Percentiles rank a stretch among this genome's conserved stretches.
Conservation (phyloP, 2,329 filamentous ascomycete genomes). For the Diaporthe ilicicola region DNA sequence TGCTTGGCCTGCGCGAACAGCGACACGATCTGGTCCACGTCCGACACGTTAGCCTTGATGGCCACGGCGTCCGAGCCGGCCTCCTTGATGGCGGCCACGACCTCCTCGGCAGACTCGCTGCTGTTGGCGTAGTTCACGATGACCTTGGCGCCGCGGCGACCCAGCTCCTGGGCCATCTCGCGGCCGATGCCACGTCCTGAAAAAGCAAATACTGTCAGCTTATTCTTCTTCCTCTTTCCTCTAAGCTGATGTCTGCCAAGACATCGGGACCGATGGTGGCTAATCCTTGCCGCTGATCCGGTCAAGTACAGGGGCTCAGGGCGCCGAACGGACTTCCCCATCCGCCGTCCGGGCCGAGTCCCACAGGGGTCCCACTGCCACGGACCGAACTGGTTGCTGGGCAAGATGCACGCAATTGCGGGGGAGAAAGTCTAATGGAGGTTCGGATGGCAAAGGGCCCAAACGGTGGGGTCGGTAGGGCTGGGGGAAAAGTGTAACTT, state of each 20-base stretch:
- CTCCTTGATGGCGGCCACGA: slow-evolving; percentile 72
- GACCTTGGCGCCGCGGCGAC: slow-evolving; percentile 70
- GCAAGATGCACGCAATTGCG: slow-evolving; percentile 1
- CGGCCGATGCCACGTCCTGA: slow-evolving; percentile 71
- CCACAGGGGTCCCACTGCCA: not conserved
- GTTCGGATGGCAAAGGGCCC: not conserved
- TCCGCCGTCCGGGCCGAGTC: slow-evolving; percentile 5
- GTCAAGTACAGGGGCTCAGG: not conserved
- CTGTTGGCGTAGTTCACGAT: slow-evolving; percentile 75
- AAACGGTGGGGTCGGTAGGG: not conserved
- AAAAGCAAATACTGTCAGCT: not conserved
- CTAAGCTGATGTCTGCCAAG: not conserved
- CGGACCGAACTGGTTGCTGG: not conserved
- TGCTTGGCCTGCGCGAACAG: slow-evolving; percentile 71
- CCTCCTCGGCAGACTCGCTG: slow-evolving; percentile 68
- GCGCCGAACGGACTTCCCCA: slow-evolving; percentile 25
- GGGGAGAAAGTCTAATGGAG: not conserved
- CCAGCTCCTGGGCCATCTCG: slow-evolving; percentile 73
- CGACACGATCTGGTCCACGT: slow-evolving; percentile 68
- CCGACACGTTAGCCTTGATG: slow-evolving; percentile 73
- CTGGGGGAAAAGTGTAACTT: slow-evolving; percentile 34
- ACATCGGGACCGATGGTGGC: not conserved
- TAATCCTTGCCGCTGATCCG: slow-evolving; percentile 6
- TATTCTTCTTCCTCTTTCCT: too few relatives aligned
- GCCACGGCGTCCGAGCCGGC: slow-evolving; percentile 69